Base-by-base conservation (phyloP, 352 stramenopile genomes). In the Phytophthora cryptogea region DNA sequence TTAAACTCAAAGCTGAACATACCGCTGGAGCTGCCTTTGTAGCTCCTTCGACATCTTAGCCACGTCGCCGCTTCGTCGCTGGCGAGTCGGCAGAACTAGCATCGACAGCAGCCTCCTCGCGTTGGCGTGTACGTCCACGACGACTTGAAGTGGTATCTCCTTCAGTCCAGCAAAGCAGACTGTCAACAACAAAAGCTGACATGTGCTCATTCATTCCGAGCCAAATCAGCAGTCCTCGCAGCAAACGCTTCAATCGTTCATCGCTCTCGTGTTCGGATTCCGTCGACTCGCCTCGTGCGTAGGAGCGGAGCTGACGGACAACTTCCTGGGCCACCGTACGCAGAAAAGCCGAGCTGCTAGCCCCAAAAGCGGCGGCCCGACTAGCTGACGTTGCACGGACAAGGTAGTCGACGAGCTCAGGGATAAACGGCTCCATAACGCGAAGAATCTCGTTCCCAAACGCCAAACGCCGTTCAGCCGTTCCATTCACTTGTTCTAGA, bases 381-480 rank as follows among this genome's bases (percentile, higher is more conserved):
- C 79, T 88, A 13, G 79, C 80, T 5, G 76, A 86, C 32, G 76
- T 89, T 0, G 80, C 77, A 26, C 82, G 82, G 17, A 91, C 70
- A 20, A 89, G 68, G 16, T 67, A 63, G 27, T 89, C 77, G 1
- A 89, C 51, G 5, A 89, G 59, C 23, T 91, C 78, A 0, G 80
- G 69, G 0, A 86, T 52, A 53, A 89, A 91, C 8, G 82, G 75
- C 47, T 85, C 78, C 23, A 89, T 28, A 9, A 69, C 60, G 30
- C 65, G 64, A 16, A 91, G 33, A 43, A 91, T 57, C 17, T 86
- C 67, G 45, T 74, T 62, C 11, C 76, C 62, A 9, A 91, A 54
- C 1, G 55, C 54, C 14, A 54, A 59, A 13, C 70, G 64, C 0
- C 72, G 71, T 6, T 68, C 52, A 2, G 14, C 23, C 8, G 62